Conservation (phyloP, 352 stramenopile genomes). For the Paralagenidium karlingii region DNA sequence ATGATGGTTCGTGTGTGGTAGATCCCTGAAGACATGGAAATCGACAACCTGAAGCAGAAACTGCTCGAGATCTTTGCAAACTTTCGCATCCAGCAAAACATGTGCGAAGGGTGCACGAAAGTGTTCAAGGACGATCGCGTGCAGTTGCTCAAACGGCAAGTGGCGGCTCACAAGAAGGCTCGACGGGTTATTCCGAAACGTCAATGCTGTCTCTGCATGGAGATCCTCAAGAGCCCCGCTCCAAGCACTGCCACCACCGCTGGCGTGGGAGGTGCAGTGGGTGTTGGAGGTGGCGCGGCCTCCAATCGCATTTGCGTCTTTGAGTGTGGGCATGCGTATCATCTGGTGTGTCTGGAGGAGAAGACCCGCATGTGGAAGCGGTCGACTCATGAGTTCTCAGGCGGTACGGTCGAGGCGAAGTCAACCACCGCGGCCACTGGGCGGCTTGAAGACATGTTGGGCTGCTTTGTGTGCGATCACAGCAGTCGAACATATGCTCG, state of each 20-base stretch:
- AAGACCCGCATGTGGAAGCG: slow-evolving; percentile 83
- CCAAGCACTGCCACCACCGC: slow-evolving; percentile 28
- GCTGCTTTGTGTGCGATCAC: slow-evolving; percentile 79
- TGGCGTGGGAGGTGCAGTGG: too few species aligned
- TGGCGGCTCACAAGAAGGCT: slow-evolving; percentile 43
- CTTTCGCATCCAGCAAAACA: slow-evolving; percentile 74
- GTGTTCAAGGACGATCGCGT: slow-evolving; percentile 70
- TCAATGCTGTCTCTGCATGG: slow-evolving; percentile 47
- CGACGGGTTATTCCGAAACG: slow-evolving; percentile 44
- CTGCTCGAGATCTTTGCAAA: slow-evolving; percentile 65
- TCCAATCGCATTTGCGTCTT: slow-evolving; percentile 74
- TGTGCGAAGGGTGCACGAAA: slow-evolving; percentile 62
- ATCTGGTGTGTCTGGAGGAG: slow-evolving; percentile 65
- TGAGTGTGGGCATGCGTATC: slow-evolving; percentile 74
- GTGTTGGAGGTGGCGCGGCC: too few species aligned
- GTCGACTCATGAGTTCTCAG: too few species aligned
- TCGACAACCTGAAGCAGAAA: slow-evolving; percentile 72
- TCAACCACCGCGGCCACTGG: too few species aligned
- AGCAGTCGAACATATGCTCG: slow-evolving; percentile 43
- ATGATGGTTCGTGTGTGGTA: too few species aligned
- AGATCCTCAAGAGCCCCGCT: slow-evolving; percentile 31
- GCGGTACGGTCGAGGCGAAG: too few species aligned
- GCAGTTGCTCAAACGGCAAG: slow-evolving; percentile 49
- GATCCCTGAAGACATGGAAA: slow-evolving; percentile 76
- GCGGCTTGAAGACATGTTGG: slow-evolving; percentile 44